Base-by-base conservation (phyloP, 1,284 basidiomycete species). In the Anthracocystis setariae region DNA sequence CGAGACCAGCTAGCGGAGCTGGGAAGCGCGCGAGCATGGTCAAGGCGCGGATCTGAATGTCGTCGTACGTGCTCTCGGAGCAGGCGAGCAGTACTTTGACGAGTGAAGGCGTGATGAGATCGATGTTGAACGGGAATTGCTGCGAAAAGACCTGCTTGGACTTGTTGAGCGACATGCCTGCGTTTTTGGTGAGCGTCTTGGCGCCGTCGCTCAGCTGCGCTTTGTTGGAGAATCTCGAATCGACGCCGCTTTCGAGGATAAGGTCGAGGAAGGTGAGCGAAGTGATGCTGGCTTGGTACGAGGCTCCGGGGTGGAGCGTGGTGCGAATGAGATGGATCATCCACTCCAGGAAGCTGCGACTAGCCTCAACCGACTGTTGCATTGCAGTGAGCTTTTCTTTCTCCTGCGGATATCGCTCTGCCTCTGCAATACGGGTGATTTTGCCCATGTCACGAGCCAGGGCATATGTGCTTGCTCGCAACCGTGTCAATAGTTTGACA, bases 221-320 rank as follows among this genome's bases (percentile, higher is more conserved):
- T 35, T 40, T 37, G 50, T 51, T 37, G 56, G 62, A 51, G 33
- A 67, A 68, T 13, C 42, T 42, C 8, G 73, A 49, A 43, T 73
- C 75, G n/a, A 61, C 56, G 13, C 67, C 75, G 29, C 67, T 66
- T 29, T 76, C 70, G 10, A 79, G 25, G 18, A 80, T 66, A 18
- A 77, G 61, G 17, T 73, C 71, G 12, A 79, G 59, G 35, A 74
- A 73, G 39, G 74, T 73, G 27, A 79, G 71, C 24, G 64, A 67
- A 13, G 75, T 73, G 43, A 76, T 67, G 53, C 63, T 66, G 39
- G 72, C 47, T 25, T 77, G 63, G 46, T 80, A 81, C 17, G 79
- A 77, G n/a, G 77, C 72, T 27, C 77, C 77, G 4, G 79, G 77
- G 52, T 79, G 76, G 20, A 76, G 65, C 4, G 74, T 70, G 12